Percentiles rank a stretch among this genome's conserved stretches.
phyloP scores from a whole-genome alignment of 208 protist genomes.

The Wallacemonas sp. region DNA sequence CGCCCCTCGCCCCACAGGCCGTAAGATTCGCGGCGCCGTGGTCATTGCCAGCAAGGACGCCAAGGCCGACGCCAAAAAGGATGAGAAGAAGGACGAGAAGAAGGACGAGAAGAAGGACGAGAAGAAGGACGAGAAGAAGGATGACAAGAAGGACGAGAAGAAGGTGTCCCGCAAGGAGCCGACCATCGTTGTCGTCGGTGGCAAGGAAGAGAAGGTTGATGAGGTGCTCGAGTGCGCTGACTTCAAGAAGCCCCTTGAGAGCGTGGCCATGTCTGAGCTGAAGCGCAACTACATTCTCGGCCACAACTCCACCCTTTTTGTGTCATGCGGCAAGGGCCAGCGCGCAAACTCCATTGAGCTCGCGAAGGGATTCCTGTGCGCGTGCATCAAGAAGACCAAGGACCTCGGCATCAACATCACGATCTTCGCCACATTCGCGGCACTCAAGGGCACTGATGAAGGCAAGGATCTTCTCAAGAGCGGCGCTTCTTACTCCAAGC shows the following conservation, averaged over 20 bases:
- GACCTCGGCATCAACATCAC: conserved; percentile 44
- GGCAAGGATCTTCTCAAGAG: conserved; percentile 66
- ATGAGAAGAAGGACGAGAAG: conserved; percentile 9
- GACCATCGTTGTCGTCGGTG: conserved; percentile 30
- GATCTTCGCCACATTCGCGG: conserved; percentile 55
- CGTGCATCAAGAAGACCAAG: conserved; percentile 43
- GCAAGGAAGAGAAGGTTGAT: conserved; percentile 47
- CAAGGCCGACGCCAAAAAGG: conserved; percentile 19
- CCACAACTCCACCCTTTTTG: conserved; percentile 55
- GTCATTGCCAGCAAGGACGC: conserved; percentile 18
- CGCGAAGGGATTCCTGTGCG: conserved; percentile 46
- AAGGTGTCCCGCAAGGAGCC: conserved; percentile 49
- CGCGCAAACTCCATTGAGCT: conserved; percentile 32
- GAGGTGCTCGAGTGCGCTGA: conserved; percentile 48
- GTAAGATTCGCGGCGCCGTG: conserved; percentile 18
- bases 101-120: conserved; percentile 23
- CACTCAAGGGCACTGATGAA: conserved; percentile 48
- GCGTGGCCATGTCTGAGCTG: conserved; percentile 41
- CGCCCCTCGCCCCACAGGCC: conserved; percentile 13
- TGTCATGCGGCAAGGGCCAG: conserved; percentile 37
- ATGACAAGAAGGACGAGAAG: conserved; percentile 28
- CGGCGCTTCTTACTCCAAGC: conserved; percentile 37
- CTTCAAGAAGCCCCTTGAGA: conserved; percentile 34
- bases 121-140: conserved; percentile 21
- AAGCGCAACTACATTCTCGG: conserved; percentile 58